Evolutionary conservation across 768 basidiomycete species (phyloP), one percentile per base, ranked within the genome.

Genomic region (Collybia sordida): DNA sequence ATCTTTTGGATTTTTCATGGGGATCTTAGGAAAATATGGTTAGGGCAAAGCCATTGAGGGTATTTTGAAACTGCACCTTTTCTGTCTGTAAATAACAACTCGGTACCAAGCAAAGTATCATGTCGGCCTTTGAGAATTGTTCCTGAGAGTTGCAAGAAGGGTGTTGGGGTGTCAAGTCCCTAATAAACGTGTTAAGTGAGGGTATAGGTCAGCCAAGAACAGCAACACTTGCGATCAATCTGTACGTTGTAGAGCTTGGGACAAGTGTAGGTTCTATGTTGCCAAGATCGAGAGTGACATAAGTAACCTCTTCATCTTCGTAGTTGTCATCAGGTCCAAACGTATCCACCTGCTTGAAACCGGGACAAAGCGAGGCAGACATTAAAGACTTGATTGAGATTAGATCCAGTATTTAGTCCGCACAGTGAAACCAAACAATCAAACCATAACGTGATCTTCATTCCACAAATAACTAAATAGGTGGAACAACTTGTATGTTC

Each of bases 151-250:
- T 93, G 90, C 18, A 93, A 65, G 55, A 82, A 90, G 0, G 90
- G 90, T 0, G 81, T 85, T 0, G 87, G 80, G 0, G 87, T 87
- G 60, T 93, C 88, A 19, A 92, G 64, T 1, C 89, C 90, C 90
- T 88, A 55, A 14, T 21, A 40, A 17, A 38, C 22, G 22, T 49
- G 22, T 42, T 8, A 42, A 11, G 38, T 28, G 31, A 22, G 5
- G 34, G 24, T 6, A 19, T 45, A 31, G 40, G 40, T 22, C 17
- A 8, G 21, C 15, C 19, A 5, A 18, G 24, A 8, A 18, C 5
- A 9, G 15, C 37, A 37, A 6, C 39, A 72, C 88, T 66, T 63
- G 90, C 90, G 47, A 90, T 86, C n/a, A 91, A 70, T 39, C 85
- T 79, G 61, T 86, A 91, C 1, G 81, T 72, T 0, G 83, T 78